Evolutionary conservation across 352 stramenopile species (phyloP), one percentile per base, ranked within the genome.

Genomic region (Phytophthora agathidicida): DNA sequence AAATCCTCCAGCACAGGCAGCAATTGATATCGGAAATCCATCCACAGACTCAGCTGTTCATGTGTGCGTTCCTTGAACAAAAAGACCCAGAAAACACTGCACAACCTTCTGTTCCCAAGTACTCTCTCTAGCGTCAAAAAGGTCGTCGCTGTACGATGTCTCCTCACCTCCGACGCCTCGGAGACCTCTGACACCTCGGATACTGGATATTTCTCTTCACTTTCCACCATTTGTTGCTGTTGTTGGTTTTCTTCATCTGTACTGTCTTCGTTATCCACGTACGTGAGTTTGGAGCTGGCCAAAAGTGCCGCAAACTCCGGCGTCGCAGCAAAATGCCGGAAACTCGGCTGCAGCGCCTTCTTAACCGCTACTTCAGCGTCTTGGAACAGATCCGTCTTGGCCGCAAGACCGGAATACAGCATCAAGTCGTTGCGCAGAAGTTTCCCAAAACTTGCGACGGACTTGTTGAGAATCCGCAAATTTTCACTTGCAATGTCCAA

Each of bases 1-100:
- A 89, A 89, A 13, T 76, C 71, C 11, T 82, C 68, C 0, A 94
- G 68, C 24, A 92, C 36, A 14, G 86, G 86, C 23, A 90, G 28
- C 3, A 95, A 45, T 6, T 91, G 79, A 56, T 93, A 80, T 14
- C 73, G 73, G 31, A 89, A 75, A 24, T 95, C 86, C 83, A 95
- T 92, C 83, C 83, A 95, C 14, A 92, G 55, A 67, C 86, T 95
- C 33, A 95, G 37, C 28, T 89, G 82, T 38, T 90, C 73, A 44
- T 95, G 86, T 4, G 78, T 86, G 32, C 86, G 83, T 26, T 95
- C 86, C 47, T 93, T 93, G 61, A 93, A 95, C 13, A 95, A 45
- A 55, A 90, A 93, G 6, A 95, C 82, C 86, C 86, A 95, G 46
- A 95, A 95, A 0, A 95, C 77, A 37, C 86, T 93, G 50, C 86